Evolutionary conservation across 805 yeast species (phyloP).

Genomic region (Yarrowia deformans): DNA sequence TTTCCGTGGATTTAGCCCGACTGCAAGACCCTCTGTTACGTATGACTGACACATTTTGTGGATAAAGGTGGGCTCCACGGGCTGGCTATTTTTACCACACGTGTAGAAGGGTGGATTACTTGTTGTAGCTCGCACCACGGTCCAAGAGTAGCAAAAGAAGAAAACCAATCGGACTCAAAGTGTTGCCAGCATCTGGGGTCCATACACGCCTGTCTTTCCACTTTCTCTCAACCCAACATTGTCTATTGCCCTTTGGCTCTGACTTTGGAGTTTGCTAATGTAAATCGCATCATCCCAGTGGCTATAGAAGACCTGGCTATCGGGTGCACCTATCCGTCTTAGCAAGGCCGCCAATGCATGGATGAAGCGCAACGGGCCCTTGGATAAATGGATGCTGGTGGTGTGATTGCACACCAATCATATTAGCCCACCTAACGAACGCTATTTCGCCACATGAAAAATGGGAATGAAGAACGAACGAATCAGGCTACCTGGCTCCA

Average conservation of each 20-base stretch:
- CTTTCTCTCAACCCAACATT: background rate
- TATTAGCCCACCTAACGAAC: slow-evolving; percentile 1
- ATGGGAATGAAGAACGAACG: no score
- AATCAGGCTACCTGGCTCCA: background rate
- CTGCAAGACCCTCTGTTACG: background rate
- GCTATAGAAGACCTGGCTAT: background rate
- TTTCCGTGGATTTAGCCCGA: no score
- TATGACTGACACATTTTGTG: background rate
- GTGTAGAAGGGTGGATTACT: background rate
- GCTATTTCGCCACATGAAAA: slow-evolving; percentile 4
- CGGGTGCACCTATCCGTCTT: slow-evolving; percentile 3
- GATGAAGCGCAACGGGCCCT: slow-evolving; percentile 14
- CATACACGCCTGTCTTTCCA: slow-evolving; percentile 8
- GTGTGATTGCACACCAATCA: slow-evolving; percentile 19
- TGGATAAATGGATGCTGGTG: background rate
- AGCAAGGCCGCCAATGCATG: slow-evolving; percentile 10
- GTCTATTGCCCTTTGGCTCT: slow-evolving; percentile 4
- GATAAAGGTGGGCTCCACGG: background rate
- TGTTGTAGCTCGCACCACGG: background rate
- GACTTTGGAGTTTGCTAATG: slow-evolving; percentile 8
- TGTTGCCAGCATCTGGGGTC: background rate
- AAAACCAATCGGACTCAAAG: background rate
- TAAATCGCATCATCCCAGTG: slow-evolving; percentile 14
- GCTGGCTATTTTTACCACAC: slow-evolving; percentile 2
- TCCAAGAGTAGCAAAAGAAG: background rate